A percentile compares a stretch with the other conserved stretches of the same genome.
Conservation (phyloP, 1,139 yeast species). For the Diutina catenulata region DNA sequence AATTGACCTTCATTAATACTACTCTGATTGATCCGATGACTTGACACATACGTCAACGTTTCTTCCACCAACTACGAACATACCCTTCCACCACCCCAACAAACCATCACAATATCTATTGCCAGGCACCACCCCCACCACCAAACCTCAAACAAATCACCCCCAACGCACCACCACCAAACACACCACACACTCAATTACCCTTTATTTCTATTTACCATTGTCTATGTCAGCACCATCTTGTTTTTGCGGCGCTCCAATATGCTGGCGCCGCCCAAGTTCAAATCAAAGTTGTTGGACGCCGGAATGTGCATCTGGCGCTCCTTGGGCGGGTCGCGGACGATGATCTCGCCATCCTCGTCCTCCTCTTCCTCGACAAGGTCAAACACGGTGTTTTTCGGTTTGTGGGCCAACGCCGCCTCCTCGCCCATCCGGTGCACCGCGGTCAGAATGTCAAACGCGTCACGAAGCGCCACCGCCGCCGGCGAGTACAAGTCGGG, state of each 20-base stretch:
- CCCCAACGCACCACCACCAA: no score
- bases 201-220: no score
- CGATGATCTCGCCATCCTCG: neutral
- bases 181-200: no score
- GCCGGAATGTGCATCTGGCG: neutral
- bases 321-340: neutral
- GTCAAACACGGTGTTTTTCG: conserved; percentile 8
- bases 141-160: no score
- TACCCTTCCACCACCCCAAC: no score
- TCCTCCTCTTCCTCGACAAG: conserved; percentile 4
- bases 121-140: no score
- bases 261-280: conserved; percentile 69
- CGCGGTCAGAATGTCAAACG: conserved; percentile 89
- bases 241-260: conserved; percentile 58
- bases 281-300: conserved; percentile 44
- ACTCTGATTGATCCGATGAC: no score
- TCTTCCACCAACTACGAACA: no score
- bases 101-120: no score
- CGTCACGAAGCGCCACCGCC: conserved; percentile 85
- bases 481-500: conserved; percentile 60
- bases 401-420: conserved; percentile 11
- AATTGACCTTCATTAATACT: no score
- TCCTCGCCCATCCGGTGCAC: conserved; percentile 81
- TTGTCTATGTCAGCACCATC: conserved; percentile 10
- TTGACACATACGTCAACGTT: no score